Evolutionary conservation across 2,329 filamentous ascomycete genomes (phyloP), one percentile per base, ranked within the genome.

Genomic region (Penicillium crustosum): DNA sequence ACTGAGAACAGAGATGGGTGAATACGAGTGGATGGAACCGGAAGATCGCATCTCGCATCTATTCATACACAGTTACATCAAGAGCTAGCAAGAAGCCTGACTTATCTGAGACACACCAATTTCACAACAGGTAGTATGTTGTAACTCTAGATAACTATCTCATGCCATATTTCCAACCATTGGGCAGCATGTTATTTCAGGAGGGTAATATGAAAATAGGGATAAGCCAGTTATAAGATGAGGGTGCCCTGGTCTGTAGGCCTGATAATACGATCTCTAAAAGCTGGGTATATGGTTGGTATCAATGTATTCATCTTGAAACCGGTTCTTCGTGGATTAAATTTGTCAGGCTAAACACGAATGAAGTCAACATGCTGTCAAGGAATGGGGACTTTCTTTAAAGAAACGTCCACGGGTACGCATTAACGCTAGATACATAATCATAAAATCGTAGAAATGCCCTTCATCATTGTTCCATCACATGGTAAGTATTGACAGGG

Each of bases 401-500:
- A 35, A 44, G 42, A 31, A 15, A 31, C 49, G n/a, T 21, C 48
- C 39, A 19, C 19, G 29, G 1, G 7, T 13, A 53, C 17, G 21
- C 31, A 35, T 36, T 27, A 47, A 47, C 49, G 53, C 50, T 44
- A 47, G 31, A 53, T 33, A 33, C 10, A 33, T 27, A 45, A 41
- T 59, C 49, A 21, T 44, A 41, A 53, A 35, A 54, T 59, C 58
- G n/a, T 58, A 35, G 29, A 44, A 49, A 27, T 47, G 17, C 35
- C 25, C 17, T 27, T 38, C n/a, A 6, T 60, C 42, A 63, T 39
- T 64, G 60, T 47, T 68, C 67, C 63, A 68, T 68, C 64, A 67
- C 55, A 57, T 69, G 63, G 54, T 71, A 75, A 41, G 65, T 61
- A 57, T 73, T 58, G 38, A 70, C 64, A 61, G 74, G 72, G 59